Base-by-base conservation (phyloP, 1,139 yeast genomes). In the Scheffersomyces titani region DNA sequence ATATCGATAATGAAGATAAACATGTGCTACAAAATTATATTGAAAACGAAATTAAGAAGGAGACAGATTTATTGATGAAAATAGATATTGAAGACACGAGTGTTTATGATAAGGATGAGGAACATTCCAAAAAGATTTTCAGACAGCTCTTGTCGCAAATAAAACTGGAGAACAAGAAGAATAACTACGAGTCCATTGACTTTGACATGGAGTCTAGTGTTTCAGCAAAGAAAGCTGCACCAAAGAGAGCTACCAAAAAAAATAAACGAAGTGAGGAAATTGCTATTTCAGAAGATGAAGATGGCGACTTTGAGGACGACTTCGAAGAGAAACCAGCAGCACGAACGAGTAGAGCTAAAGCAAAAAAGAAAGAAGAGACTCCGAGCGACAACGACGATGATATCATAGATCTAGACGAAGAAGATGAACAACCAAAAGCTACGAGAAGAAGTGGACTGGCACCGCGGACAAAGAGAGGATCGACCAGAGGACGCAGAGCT, bases 1-100 rank as follows among this genome's bases (percentile, higher is more conserved):
- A 85, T 68, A 87, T 94, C 6, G 92, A 89, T 50, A 90, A 90
- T 62, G 98, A 92, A 59, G 97, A 93, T 65, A 90, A 89, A 65
- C 77, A 78, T 51, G 85, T 93, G 0, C 75, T 94, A 55, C 85
- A 84, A 56, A 83, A 82, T 50, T 92, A 88, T 69, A 87, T 94
- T 7, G 88, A 88, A 52, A 75, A 76, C 20, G 92, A 93, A 58
- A 77, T 92, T 57, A 80, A 78, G 22, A 79, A 79, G 50, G 96
- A 91, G 63, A 80, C 90, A 21, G 77, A 83, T 48, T 73, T 84
- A 57, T 74, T 93, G 55, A 70, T 86, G 57, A 73, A 80, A 20
- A 67, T 84, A 18, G 78, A 76, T 55, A 68, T 78, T 18, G 76
- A 76, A 56, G 70, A 70, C 19, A 73, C 69, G 6, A 74, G 72